Conservation (phyloP, 1,284 basidiomycete genomes). For the Ceratobasidium sp. region DNA sequence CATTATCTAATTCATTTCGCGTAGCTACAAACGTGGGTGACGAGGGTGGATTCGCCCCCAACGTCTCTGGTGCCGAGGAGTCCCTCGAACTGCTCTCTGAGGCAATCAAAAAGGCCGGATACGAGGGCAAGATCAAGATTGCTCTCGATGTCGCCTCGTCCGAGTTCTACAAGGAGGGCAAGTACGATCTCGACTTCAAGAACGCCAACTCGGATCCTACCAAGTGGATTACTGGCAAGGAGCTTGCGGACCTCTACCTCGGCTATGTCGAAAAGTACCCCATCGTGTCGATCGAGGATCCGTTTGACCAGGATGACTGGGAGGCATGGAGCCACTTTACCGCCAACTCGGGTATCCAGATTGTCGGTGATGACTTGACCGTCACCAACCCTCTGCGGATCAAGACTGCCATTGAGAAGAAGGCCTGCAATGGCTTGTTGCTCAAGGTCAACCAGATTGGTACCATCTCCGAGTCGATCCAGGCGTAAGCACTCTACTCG, state of each 20-base stretch:
- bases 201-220: conserved; percentile 98
- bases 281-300: conserved; percentile 97
- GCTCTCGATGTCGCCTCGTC: conserved; percentile 99
- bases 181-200: conserved; percentile 99
- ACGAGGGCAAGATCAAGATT: conserved; percentile 98
- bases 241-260: conserved; percentile 95
- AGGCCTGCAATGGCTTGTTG: conserved; percentile 98
- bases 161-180: conserved; percentile 99
- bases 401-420: conserved; percentile 99
- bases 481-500: conserved; percentile 66
- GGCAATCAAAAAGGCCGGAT: conserved; percentile 97
- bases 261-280: conserved; percentile 89
- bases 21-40: conserved; percentile 98
- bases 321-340: conserved; percentile 97
- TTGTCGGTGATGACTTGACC: conserved; percentile 97
- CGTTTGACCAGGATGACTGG: conserved; percentile 99
- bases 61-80: conserved; percentile 96
- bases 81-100: conserved; percentile 95
- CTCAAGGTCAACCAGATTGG: conserved; percentile 99
- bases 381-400: conserved; percentile 98
- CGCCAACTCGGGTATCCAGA: conserved; percentile 76
- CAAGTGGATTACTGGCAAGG: conserved; percentile 92
- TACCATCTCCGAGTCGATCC: conserved; percentile 98
- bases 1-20: background rate
- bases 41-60: conserved; percentile 99